phyloP scores from a whole-genome alignment of 2,329 filamentous ascomycete species.

The Apiospora saccharicola region DNA sequence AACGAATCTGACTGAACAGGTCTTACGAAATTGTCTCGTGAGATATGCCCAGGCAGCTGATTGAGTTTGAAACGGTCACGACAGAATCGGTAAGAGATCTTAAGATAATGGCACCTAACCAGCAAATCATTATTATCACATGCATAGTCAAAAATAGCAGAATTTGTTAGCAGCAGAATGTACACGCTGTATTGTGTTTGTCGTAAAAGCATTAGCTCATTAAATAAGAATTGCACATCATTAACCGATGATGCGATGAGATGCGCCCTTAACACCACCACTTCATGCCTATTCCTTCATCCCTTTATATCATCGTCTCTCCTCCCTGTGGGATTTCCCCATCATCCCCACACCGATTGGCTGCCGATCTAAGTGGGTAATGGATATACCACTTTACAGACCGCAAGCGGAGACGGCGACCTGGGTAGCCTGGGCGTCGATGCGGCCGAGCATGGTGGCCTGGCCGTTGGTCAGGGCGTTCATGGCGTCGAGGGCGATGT shows the following conservation, averaged over 20 bases:
- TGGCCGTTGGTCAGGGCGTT: constrained; percentile 61
- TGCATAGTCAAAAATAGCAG: not conserved
- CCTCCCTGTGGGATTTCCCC: not conserved
- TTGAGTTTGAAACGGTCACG: not conserved
- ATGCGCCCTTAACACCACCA: constrained; percentile 11
- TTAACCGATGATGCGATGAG: constrained; percentile 11
- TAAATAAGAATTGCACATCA: constrained; percentile 5
- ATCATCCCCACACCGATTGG: not conserved
- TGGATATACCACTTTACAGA: constrained; percentile 33
- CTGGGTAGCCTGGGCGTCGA: constrained; percentile 58
- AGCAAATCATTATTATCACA: not conserved
- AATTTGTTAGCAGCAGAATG: constrained; percentile 7
- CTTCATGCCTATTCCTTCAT: not conserved
- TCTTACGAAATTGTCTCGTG: too few species aligned
- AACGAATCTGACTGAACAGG: not conserved
- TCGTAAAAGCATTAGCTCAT: constrained; percentile 22
- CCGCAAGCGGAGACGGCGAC: constrained; percentile 54
- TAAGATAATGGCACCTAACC: not conserved
- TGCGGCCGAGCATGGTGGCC: constrained; percentile 56
- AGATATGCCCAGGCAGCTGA: too few species aligned
- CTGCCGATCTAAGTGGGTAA: not conserved
- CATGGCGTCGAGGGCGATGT: constrained; percentile 64
- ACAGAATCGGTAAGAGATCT: not conserved
- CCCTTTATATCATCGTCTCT: not conserved
- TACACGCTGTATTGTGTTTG: constrained; percentile 20